phyloP scores from a whole-genome alignment of 306 rosid genomes.

The Alnus rubra region DNA sequence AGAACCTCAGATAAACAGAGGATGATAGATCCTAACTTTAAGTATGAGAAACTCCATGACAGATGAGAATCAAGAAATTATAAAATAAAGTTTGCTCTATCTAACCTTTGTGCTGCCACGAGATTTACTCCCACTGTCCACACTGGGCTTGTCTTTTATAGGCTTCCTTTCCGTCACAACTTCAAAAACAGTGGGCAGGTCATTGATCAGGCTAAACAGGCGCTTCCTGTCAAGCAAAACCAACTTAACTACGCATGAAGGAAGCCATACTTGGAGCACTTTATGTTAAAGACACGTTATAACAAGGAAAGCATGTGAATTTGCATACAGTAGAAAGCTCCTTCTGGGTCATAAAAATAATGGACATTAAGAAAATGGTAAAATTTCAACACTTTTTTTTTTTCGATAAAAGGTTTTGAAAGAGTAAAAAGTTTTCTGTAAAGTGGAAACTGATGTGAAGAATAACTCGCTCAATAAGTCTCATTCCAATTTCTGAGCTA shows the following conservation, averaged over 20 bases:
- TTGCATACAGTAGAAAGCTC: neutral
- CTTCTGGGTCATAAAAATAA: neutral
- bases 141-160: slow-evolving; percentile 74
- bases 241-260: slow-evolving; percentile 22
- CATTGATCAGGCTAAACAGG: slow-evolving; percentile 91
- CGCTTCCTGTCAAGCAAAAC: slow-evolving; percentile 72
- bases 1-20: neutral
- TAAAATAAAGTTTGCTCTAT: neutral
- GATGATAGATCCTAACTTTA: neutral
- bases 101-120: slow-evolving; percentile 84
- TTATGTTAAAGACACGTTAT: slow-evolving; percentile 13
- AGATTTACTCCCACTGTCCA: slow-evolving; percentile 90
- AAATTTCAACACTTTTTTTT: neutral
- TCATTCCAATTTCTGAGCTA: neutral
- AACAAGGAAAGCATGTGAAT: slow-evolving; percentile 8
- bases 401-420: neutral
- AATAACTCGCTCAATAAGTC: neutral
- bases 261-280: slow-evolving; percentile 15
- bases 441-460: neutral
- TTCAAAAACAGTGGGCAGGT: slow-evolving; percentile 95
- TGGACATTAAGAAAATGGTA: neutral
- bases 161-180: slow-evolving; percentile 93
- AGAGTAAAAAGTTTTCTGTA: neutral
- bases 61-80: neutral
- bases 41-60: neutral